Conservation (phyloP, 2,329 filamentous ascomycete species). For the Blumeria hordei region DNA sequence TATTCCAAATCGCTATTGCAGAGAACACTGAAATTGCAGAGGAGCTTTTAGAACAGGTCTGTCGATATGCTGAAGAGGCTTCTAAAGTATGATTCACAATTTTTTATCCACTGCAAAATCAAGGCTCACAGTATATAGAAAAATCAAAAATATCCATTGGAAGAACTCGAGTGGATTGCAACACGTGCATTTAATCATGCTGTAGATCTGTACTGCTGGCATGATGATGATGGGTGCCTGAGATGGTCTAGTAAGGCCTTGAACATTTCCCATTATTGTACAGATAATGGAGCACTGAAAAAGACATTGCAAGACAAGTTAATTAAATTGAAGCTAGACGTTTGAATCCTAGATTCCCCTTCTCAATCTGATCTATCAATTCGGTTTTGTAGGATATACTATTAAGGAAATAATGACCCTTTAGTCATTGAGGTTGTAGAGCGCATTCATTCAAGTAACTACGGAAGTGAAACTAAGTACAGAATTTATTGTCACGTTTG, state of each 20-base stretch:
- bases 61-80: constrained; percentile 26
- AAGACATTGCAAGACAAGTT: constrained; percentile 11
- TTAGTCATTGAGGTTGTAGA: no score
- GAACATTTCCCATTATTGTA: constrained; percentile 12
- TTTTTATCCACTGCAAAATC: background rate
- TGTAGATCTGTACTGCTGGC: constrained; percentile 35
- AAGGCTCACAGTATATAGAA: constrained; percentile 12
- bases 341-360: background rate
- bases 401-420: no score
- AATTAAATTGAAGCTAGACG: constrained; percentile 11
- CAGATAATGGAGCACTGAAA: constrained; percentile 12
- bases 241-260: constrained; percentile 16
- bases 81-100: constrained; percentile 18
- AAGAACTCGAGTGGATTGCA: constrained; percentile 57
- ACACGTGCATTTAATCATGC: constrained; percentile 45
- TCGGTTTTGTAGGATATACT: no score
- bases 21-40: constrained; percentile 26
- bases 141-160: constrained; percentile 30
- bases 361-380: no score
- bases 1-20: constrained; percentile 43
- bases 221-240: constrained; percentile 28
- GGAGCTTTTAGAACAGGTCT: constrained; percentile 38
- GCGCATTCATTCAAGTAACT: no score
- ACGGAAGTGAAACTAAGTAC: no score
- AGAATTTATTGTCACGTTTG: no score